A percentile compares a stretch with the other conserved stretches of the same genome.
phyloP scores from a whole-genome alignment of 306 rosid species.

The Vicia villosa region DNA sequence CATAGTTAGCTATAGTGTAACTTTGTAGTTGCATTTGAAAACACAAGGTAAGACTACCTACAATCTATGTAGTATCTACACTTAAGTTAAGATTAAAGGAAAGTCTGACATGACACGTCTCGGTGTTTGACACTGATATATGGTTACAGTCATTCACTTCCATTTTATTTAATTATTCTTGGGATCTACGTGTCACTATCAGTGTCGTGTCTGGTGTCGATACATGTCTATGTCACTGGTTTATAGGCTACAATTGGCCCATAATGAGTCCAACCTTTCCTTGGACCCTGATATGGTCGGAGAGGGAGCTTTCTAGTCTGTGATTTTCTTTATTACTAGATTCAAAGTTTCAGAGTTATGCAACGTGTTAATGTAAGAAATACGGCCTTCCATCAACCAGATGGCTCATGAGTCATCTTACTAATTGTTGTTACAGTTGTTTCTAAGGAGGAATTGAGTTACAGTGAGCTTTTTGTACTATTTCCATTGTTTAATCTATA shows the following conservation, averaged over 20 bases:
- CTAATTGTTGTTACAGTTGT: background rate
- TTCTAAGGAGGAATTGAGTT: background rate
- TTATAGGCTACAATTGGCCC: background rate
- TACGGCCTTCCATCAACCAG: background rate
- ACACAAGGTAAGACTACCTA: background rate
- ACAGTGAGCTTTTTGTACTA: background rate
- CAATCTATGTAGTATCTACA: background rate
- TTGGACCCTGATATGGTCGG: background rate
- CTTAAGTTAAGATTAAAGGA: background rate
- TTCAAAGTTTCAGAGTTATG: constrained; percentile 19
- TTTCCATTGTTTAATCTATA: constrained; percentile 8
- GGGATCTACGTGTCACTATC: background rate
- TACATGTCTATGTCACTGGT: background rate
- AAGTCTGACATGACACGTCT: background rate
- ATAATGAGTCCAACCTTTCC: background rate
- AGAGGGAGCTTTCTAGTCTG: background rate
- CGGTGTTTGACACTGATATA: background rate
- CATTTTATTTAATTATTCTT: too few relatives aligned
- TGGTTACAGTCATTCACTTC: background rate
- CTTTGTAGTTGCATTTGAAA: constrained; percentile 1
- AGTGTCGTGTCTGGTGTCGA: background rate
- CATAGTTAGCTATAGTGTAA: background rate
- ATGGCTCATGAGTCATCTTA: constrained; percentile 18
- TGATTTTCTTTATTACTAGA: constrained; percentile 1
- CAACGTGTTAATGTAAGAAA: constrained; percentile 17